Percentiles rank a stretch among this genome's conserved stretches.
Conservation (phyloP, 2,329 filamentous ascomycete species). For the Aotearoamyces nothofagi region DNA sequence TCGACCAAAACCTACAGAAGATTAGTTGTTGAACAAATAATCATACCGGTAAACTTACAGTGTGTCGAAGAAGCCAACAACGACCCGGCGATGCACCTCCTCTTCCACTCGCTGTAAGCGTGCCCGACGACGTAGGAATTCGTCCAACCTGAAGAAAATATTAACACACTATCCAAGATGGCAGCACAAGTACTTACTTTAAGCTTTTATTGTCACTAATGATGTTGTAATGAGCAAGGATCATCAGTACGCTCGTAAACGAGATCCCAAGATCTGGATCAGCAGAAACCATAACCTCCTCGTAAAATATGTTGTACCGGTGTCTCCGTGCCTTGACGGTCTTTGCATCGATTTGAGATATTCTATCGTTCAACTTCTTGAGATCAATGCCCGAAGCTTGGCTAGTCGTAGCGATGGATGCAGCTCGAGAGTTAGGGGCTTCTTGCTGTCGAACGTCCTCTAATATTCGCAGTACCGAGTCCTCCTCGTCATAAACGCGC, state of each 20-base stretch:
- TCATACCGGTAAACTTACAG: slow-evolving; percentile 33
- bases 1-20: slow-evolving; percentile 53
- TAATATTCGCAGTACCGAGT: slow-evolving; percentile 75
- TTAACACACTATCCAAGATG: slow-evolving; percentile 1
- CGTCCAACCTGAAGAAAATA: slow-evolving; percentile 51
- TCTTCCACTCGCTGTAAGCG: slow-evolving; percentile 89
- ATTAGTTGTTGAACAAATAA: slow-evolving; percentile 9
- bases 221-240: slow-evolving; percentile 94
- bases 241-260: slow-evolving; percentile 87
- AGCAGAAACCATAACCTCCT: slow-evolving; percentile 87
- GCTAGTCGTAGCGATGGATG: slow-evolving; percentile 35
- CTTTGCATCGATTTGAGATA: slow-evolving; percentile 57
- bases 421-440: slow-evolving; percentile 8
- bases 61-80: slow-evolving; percentile 92
- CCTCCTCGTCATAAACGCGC: slow-evolving; percentile 86
- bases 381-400: slow-evolving; percentile 51
- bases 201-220: slow-evolving; percentile 96
- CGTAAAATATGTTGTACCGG: slow-evolving; percentile 88
- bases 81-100: slow-evolving; percentile 76
- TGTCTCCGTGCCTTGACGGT: slow-evolving; percentile 62
- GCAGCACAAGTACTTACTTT: slow-evolving; percentile 33
- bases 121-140: slow-evolving; percentile 81
- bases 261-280: slow-evolving; percentile 81
- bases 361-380: slow-evolving; percentile 54
- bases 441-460: slow-evolving; percentile 50